Conservation (phyloP, 1,139 yeast species). For the Yamadazyma songkhlaensis region DNA sequence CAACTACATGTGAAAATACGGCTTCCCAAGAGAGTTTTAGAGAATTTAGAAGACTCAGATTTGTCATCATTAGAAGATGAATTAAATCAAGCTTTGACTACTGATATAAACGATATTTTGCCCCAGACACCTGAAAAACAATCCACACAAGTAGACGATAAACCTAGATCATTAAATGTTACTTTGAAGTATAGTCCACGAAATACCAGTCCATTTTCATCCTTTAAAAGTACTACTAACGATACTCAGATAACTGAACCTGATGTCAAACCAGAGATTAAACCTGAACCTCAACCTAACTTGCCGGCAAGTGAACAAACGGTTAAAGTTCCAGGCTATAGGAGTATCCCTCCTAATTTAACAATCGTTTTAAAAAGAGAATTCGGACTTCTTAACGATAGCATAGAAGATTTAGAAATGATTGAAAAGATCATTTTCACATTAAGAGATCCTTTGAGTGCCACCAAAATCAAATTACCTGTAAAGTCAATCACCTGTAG, state of each 20-base stretch:
- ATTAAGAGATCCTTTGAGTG: slow-evolving; percentile 32
- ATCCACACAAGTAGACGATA: background rate
- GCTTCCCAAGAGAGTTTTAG: slow-evolving; percentile 11
- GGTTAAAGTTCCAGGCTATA: slow-evolving; percentile 11
- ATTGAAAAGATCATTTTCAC: slow-evolving; percentile 29
- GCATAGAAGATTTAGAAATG: slow-evolving; percentile 23
- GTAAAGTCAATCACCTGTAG: slow-evolving; percentile 36
- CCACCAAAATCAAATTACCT: slow-evolving; percentile 38
- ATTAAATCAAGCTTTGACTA: slow-evolving; percentile 12
- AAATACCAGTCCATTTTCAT: background rate
- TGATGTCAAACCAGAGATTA: background rate
- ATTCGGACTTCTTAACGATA: slow-evolving; percentile 18
- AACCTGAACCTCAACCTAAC: background rate
- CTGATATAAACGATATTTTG: background rate
- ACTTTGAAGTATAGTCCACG: slow-evolving; percentile 6
- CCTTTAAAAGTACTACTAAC: background rate
- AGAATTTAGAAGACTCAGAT: slow-evolving; percentile 6
- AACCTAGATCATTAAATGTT: slow-evolving; percentile 3
- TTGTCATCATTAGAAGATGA: slow-evolving; percentile 18
- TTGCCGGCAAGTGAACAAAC: background rate
- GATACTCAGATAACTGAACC: background rate
- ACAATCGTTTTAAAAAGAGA: slow-evolving; percentile 21
- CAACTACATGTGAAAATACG: slow-evolving; percentile 15
- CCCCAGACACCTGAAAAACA: background rate
- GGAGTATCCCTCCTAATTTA: slow-evolving; percentile 27